phyloP scores from a whole-genome alignment of 257 asterid species.

The Catharanthus roseus region DNA sequence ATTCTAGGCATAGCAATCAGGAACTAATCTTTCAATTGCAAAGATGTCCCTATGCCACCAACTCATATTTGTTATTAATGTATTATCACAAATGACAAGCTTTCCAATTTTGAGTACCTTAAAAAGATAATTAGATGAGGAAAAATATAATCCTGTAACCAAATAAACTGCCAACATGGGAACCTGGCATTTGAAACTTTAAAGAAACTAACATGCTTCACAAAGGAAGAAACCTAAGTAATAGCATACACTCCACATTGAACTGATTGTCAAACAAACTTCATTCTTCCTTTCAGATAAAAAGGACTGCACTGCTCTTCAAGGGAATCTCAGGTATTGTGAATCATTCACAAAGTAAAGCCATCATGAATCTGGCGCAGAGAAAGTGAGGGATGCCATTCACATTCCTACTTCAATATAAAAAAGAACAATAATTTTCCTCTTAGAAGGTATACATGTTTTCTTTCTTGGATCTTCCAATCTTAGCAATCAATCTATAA shows the following conservation, averaged over 20 bases:
- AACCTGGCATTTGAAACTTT: background rate
- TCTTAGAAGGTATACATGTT: background rate
- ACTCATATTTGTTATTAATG: background rate
- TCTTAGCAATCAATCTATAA: background rate
- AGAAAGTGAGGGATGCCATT: background rate
- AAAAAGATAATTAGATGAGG: background rate
- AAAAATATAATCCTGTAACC: background rate
- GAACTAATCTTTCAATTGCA: background rate
- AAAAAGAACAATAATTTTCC: background rate
- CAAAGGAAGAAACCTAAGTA: background rate
- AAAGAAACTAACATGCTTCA: background rate
- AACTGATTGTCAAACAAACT: background rate
- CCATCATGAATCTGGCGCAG: background rate
- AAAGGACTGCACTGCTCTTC: background rate
- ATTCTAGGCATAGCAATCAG: background rate
- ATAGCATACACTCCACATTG: background rate
- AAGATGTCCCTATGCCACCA: background rate
- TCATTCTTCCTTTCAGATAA: background rate
- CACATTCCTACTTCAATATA: background rate
- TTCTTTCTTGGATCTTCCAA: background rate
- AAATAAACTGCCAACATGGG: background rate
- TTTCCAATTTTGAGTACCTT: background rate
- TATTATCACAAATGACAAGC: background rate
- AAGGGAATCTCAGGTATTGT: background rate
- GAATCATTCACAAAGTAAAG: background rate